Evolutionary conservation across 108 stramenopile genomes (phyloP), one percentile per base, ranked within the genome.

Genomic region (Nitzschia sp.): DNA sequence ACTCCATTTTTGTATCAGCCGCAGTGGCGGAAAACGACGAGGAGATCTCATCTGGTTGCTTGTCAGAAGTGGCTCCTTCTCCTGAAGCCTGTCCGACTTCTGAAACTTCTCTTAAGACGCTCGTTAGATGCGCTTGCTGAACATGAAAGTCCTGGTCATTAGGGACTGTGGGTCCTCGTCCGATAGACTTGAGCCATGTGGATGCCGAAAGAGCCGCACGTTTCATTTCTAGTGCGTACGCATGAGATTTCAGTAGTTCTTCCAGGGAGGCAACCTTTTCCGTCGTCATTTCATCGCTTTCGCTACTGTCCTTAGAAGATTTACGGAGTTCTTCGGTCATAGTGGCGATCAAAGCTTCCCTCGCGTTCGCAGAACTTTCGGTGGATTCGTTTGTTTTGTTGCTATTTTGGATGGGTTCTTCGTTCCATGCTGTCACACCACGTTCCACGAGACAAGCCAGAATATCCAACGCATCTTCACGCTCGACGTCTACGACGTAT

Each of bases 101-200:
- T 56, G 55, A 56, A 17, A 15, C 60, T 31, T 53, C 48, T 21
- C 31, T 50, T 13, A 32, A 41, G 13, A 27, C 38, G 60, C 15
- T 13, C 45, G 11, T 46, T 5, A n/a, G 5, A 25, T 15, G 53
- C 16, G 2, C 44, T 63, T 29, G 0, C 1, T 44, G 53, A 27
- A 63, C 29, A 30, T 34, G 27, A 48, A 13, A 19, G 19, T 64
- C n/a, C 27, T 46, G 26, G 45, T 55, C 25, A 56, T 28, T 27
- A 46, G 25, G 9, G 28, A 19, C 22, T 17, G 38, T 45, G 19
- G 44, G 16, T 45, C 66, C 53, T 27, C 60, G 57, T 38, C 75
- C 82, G 56, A 83, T 81, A 17, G 88, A 85, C 48, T 75, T 58
- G 35, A 92, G 74, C 91, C 91, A 92, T 26, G 81, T 47, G 1